Percentiles rank a stretch among this genome's conserved stretches.
These are phyloP conservation scores for Paragyromitra xinjiangensis DNA, from an alignment of 495 filamentous ascomycete genomes.

Conservation along the genomic window DNA sequence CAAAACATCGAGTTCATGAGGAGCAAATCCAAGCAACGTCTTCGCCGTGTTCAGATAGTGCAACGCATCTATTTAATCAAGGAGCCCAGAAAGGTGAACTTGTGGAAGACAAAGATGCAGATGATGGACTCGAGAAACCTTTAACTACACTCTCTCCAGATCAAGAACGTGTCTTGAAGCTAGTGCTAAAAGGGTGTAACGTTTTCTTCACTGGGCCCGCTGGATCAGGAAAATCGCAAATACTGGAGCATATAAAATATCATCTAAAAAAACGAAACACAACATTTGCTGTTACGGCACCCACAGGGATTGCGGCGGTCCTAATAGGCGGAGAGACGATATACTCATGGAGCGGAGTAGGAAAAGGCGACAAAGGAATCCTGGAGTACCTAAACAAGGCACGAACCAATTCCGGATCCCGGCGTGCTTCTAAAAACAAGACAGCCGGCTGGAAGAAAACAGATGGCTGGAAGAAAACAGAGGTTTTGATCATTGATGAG, in stretches of 20 bases:
- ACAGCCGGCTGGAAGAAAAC: conserved; percentile 29
- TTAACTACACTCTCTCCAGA: conserved; percentile 7
- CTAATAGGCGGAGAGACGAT: conserved; percentile 55
- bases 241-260: conserved; percentile 49
- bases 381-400: conserved; percentile 20
- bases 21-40: background rate
- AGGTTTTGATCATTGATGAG: conserved; percentile 56
- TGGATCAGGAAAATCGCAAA: conserved; percentile 54
- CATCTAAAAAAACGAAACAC: conserved; percentile 31
- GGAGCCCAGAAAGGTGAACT: background rate
- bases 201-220: conserved; percentile 57
- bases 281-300: conserved; percentile 52
- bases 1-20: background rate
- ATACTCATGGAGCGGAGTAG: conserved; percentile 54
- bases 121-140: background rate
- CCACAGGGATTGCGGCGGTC: conserved; percentile 53
- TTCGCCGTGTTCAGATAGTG: background rate
- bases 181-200: conserved; percentile 43
- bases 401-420: background rate
- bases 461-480: conserved; percentile 30
- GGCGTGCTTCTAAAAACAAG: background rate
- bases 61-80: background rate
- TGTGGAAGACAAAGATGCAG: background rate
- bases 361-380: conserved; percentile 50
- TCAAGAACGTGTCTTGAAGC: conserved; percentile 40